phyloP scores from a whole-genome alignment of 148 eudicot genomes.

The Camellia granthamiana region DNA sequence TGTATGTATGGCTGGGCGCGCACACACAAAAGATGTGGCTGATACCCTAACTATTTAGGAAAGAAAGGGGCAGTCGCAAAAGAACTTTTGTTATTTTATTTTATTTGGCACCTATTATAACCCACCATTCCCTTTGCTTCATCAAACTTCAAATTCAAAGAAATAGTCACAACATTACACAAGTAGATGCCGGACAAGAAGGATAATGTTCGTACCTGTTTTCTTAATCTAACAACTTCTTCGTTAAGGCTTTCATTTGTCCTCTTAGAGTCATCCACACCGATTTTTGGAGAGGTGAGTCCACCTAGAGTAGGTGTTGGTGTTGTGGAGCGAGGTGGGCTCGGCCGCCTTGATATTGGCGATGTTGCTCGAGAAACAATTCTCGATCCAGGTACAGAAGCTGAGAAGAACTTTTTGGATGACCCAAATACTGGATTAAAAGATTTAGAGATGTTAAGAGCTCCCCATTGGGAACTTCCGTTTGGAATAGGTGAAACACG shows the following conservation, averaged over 20 bases:
- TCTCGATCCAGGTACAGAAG: conserved; percentile 99
- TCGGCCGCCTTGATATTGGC: conserved; percentile 80
- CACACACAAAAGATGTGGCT: background rate
- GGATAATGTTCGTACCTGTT: conserved; percentile 56
- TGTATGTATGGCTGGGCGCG: background rate
- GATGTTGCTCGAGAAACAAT: conserved; percentile 97
- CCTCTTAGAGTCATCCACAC: conserved; percentile 51
- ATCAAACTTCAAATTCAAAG: background rate
- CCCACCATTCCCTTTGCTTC: background rate
- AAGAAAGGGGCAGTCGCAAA: background rate
- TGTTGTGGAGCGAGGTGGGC: conserved; percentile 96
- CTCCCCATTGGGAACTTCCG: conserved; percentile 89
- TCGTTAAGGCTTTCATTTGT: conserved; percentile 65
- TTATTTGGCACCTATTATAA: background rate
- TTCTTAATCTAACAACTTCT: conserved; percentile 64
- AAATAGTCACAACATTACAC: background rate
- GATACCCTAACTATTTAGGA: conserved; percentile 8
- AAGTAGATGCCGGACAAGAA: background rate
- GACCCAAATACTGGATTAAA: conserved; percentile 90
- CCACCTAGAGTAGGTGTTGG: conserved; percentile 93
- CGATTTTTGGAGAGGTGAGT: conserved; percentile 66
- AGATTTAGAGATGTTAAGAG: conserved; percentile 70
- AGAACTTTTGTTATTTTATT: background rate
- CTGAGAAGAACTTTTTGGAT: conserved; percentile 91
- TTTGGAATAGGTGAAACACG: conserved; percentile 92